A percentile compares a stretch with the other conserved stretches of the same genome.
These are phyloP conservation scores for Sphenostylis stenocarpa DNA, from an alignment of 306 rosid genomes.

Conservation along the genomic window DNA sequence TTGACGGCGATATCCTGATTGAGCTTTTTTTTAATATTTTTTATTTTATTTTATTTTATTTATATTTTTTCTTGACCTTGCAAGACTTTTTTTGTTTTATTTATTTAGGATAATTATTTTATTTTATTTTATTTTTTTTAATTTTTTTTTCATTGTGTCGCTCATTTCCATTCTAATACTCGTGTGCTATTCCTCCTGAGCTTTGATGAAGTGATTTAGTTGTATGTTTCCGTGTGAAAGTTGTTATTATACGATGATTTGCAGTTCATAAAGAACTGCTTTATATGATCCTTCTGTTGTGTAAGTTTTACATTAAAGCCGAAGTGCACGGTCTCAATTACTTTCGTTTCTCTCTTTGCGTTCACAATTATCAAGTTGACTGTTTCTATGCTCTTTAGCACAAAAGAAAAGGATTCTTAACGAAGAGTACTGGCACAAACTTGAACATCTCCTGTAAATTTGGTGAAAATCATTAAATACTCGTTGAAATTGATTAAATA, in stretches of 20 bases:
- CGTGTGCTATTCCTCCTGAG: constrained; percentile 73
- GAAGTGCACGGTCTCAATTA: not conserved
- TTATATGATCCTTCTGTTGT: not conserved
- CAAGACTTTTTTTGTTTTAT: constrained; percentile 49
- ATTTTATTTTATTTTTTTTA: accelerated
- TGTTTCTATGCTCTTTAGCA: not conserved
- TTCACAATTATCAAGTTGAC: not conserved
- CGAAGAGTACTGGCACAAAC: not conserved
- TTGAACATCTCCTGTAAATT: not conserved
- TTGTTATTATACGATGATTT: not conserved
- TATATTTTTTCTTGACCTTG: constrained; percentile 78
- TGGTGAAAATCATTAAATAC: too few relatives aligned
- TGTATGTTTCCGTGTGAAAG: not conserved
- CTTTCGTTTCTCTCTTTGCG: not conserved
- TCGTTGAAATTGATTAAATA: too few relatives aligned
- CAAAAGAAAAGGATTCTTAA: not conserved
- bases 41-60: accelerated
- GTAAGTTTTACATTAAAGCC: not conserved
- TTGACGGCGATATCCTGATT: constrained; percentile 62
- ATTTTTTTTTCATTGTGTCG: not conserved
- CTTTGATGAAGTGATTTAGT: constrained; percentile 28
- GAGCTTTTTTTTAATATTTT: constrained; percentile 60
- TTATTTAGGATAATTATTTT: accelerated
- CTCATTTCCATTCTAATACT: not conserved
- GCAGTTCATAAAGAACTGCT: not conserved